Evolutionary conservation across 2,329 filamentous ascomycete genomes (phyloP), one percentile per base, ranked within the genome.

Genomic region (Colletotrichum neosansevieriae): DNA sequence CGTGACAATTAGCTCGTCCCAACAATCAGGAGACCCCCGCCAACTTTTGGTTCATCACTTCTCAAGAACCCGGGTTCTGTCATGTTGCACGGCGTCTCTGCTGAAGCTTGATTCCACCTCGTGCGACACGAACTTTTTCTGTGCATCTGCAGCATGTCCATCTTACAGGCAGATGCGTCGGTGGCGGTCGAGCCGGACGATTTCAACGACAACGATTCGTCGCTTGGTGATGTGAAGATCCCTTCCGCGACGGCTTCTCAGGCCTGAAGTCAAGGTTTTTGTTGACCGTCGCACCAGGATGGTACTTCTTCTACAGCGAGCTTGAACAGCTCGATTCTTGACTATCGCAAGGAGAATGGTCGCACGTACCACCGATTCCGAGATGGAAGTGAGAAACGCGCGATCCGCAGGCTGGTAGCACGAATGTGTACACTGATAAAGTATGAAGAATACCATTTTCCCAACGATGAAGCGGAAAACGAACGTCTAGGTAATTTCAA

Each of bases 271-370:
- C 5, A 7, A 6, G 5, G 7, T 36, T 11, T 11, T 3, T 21
- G 15, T 34, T 69, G 49, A 69, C 50, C 6, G 1, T 6, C 7
- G 12, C 1, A 7, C 7, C 42, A 71, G 69, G 61, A 62, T 1
- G 40, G 12, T 3, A 42, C 61, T 2, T 24, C 49, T 11, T 76
- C 76, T n/a, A 77, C 76, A 0, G 74, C 73, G 0, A 79, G 77
- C 6, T 68, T 79, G 21, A 71, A 70, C 17, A 79, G 79, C 3
- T 82, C 79, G 38, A 80, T 71, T 4, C 58, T 71, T 3, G 36
- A 70, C 38, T 70, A 70, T 32, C 58, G 67, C 9, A 63, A 63
- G n/a, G 70, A 71, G 24, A 71, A 71, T 11, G 70, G 70, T 7
- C 62, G 70, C n/a, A 71, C 70, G 2, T 70, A 71, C 24, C 65